phyloP scores from a whole-genome alignment of 768 basidiomycete species.

The Harrya chromipes region DNA sequence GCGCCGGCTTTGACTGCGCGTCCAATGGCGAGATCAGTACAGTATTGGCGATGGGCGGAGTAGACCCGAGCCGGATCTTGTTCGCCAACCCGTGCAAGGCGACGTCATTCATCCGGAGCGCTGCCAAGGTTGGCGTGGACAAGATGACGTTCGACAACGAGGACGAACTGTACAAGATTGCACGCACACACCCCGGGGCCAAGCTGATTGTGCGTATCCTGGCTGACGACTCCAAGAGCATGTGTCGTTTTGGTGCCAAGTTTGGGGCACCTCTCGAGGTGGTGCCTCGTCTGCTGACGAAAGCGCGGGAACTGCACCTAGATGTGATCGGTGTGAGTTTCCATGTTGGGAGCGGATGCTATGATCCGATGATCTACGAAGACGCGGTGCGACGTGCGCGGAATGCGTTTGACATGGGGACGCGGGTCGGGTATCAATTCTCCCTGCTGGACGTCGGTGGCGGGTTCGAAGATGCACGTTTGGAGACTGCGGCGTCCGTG shows the following conservation, averaged over 20 bases:
- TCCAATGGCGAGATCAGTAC: slow-evolving; percentile 89
- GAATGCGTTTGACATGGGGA: slow-evolving; percentile 84
- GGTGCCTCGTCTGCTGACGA: slow-evolving; percentile 75
- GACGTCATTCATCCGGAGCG: slow-evolving; percentile 84
- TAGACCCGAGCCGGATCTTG: slow-evolving; percentile 81
- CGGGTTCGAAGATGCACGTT: slow-evolving; percentile 88
- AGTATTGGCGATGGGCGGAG: slow-evolving; percentile 70
- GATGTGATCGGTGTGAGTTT: slow-evolving; percentile 95
- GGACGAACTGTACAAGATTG: slow-evolving; percentile 94
- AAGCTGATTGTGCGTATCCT: slow-evolving; percentile 92
- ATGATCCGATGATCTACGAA: slow-evolving; percentile 84
- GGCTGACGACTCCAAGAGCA: slow-evolving; percentile 94
- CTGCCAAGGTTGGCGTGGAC: slow-evolving; percentile 75
- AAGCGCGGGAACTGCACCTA: slow-evolving; percentile 74
- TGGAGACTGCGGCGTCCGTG: slow-evolving; percentile 74
- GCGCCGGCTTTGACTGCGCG: slow-evolving; percentile 96
- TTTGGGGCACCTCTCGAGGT: slow-evolving; percentile 88
- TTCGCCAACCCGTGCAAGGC: slow-evolving; percentile 99
- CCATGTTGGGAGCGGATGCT: slow-evolving; percentile 97
- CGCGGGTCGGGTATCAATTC: slow-evolving; percentile 77
- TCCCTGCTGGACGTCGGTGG: slow-evolving; percentile 90
- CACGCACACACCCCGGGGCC: slow-evolving; percentile 73
- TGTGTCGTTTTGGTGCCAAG: slow-evolving; percentile 92
- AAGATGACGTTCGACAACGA: slow-evolving; percentile 98
- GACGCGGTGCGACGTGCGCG: slow-evolving; percentile 87